Evolutionary conservation across 1,284 basidiomycete genomes (phyloP), one percentile per base, ranked within the genome.

Genomic region (Ganoderma lucidum): DNA sequence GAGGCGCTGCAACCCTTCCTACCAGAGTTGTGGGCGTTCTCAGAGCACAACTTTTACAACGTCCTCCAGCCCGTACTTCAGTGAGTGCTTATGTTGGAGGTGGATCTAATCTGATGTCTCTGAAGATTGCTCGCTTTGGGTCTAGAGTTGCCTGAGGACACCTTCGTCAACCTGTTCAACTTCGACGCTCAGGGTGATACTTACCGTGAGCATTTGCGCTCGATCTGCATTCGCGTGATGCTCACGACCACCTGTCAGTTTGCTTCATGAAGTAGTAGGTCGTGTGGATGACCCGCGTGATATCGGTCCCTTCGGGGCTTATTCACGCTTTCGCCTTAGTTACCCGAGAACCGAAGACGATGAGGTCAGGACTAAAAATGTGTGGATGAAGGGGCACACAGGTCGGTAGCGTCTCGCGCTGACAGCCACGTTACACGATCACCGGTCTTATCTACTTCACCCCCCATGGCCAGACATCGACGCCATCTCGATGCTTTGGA

Each of bases 21-120:
- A 1, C 85, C 88, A 6, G 90, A 93, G 75, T 83, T 93, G 23
- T 79, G 84, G 32, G 82, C 80, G 0, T 90, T 90, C 70, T 80
- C 82, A 23, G 81, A 80, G 42, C 82, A 87, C 66, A 88, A 86
- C 71, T 87, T 90, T 70, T 80, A 83, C 70, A 80, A 85, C 9
- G 78, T 90, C 23, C 71, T 90, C 14, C 79, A 85, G 69, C 85
- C 85, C 0, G 80, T 90, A 41, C 75, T 90, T 19, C 82, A 82
- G 87, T 85, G 41, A 53, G 75, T 68, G 35, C 35, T 6, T 12
- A 55, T 9, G 41, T 14, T 75, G 77, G 30, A 23, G 71, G n/a
- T 23, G 41, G 4, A 6, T 9, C n/a, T 42, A 17, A 10, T 53
- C 41, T 32, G 55, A 32, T 45, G 6, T 37, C 15, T 37, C 3